Percentiles rank a stretch among this genome's conserved stretches.
Conservation (phyloP, 2,329 filamentous ascomycete genomes). For the Trichophyton equinum region DNA sequence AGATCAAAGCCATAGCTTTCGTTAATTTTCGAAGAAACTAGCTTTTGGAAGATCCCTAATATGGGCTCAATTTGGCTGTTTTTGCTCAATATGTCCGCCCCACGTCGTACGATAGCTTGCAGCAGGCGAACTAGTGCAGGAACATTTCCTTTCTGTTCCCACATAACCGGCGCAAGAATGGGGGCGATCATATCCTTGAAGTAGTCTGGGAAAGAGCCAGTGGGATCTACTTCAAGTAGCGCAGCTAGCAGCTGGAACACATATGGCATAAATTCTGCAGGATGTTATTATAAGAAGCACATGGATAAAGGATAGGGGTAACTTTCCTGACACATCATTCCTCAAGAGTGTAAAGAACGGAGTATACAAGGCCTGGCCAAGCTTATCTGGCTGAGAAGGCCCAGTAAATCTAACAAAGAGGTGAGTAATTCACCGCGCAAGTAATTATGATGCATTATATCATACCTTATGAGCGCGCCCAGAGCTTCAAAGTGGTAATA, state of each 20-base stretch:
- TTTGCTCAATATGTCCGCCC: constrained; percentile 56
- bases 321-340: constrained; percentile 64
- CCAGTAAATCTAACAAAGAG: constrained; percentile 45
- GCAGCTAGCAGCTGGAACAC: constrained; percentile 92
- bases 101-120: constrained; percentile 69
- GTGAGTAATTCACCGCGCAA: constrained; percentile 8
- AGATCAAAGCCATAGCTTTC: constrained; percentile 83
- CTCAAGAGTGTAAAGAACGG: constrained; percentile 71
- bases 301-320: constrained; percentile 14
- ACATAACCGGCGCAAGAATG: constrained; percentile 67
- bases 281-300: constrained; percentile 15
- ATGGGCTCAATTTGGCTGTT: constrained; percentile 76
- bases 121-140: constrained; percentile 80
- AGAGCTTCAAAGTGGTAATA: constrained; percentile 97
- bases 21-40: constrained; percentile 68
- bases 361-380: constrained; percentile 70
- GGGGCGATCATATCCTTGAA: constrained; percentile 69
- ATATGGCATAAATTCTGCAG: constrained; percentile 79
- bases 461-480: constrained; percentile 66
- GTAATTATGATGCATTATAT: neutral
- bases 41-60: constrained; percentile 89
- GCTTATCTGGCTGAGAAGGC: constrained; percentile 54
- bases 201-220: constrained; percentile 62
- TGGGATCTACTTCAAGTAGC: constrained; percentile 73
- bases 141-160: constrained; percentile 87